Percentiles rank a stretch among this genome's conserved stretches.
Evolutionary conservation across 2,329 filamentous ascomycete genomes (phyloP).

Genomic region (Ophiostoma perfectum): DNA sequence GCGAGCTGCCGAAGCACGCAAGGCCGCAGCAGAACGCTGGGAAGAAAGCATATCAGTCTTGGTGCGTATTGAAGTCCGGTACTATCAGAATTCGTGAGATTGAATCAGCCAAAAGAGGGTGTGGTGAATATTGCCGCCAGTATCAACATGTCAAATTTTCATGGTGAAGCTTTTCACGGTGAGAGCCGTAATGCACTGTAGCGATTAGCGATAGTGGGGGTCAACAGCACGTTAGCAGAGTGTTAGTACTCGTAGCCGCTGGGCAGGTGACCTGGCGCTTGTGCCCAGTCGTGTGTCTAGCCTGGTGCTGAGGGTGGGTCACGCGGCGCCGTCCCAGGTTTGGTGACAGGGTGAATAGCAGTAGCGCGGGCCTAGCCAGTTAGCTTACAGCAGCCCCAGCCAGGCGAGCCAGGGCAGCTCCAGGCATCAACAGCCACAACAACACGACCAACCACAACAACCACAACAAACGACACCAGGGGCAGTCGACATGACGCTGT

Average conservation of each 20-base stretch:
- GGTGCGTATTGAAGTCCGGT: not conserved
- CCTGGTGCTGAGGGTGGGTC: not conserved
- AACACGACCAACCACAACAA: slow-evolving; percentile 1
- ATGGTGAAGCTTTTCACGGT: slow-evolving; percentile 12
- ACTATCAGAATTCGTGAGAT: not conserved
- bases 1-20: slow-evolving; percentile 16
- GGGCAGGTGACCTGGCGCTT: slow-evolving; percentile 9
- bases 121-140: not conserved
- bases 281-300: not conserved
- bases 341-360: not conserved
- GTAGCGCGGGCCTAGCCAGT: not conserved
- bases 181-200: not conserved
- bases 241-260: not conserved
- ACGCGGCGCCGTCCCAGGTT: not conserved
- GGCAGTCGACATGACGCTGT: not conserved
- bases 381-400: no score
- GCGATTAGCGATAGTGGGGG: not conserved
- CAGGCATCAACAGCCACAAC: not conserved
- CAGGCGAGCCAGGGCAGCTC: not conserved
- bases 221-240: not conserved
- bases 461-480: not conserved
- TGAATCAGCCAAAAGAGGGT: not conserved
- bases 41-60: slow-evolving; percentile 29
- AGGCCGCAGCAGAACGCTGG: slow-evolving; percentile 26
- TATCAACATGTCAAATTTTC: not conserved